These are phyloP conservation scores for Didymella lethalis DNA, from an alignment of 2,329 filamentous ascomycete genomes.

Conservation along the genomic window DNA sequence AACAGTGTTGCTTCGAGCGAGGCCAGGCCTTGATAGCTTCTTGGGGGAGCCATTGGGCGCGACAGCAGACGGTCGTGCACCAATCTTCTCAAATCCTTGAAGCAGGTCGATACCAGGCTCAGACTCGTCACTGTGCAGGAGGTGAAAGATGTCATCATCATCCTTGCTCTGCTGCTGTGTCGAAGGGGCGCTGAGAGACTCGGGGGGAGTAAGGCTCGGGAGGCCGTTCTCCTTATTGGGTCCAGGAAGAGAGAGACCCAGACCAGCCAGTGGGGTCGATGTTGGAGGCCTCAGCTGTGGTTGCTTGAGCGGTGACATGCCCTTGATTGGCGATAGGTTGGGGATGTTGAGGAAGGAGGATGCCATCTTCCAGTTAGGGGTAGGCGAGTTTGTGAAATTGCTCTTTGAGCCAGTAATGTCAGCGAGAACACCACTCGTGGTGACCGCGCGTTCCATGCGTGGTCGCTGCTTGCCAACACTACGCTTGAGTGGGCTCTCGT, in stretches of 20 bases:
- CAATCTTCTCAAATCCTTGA: slow-evolving; percentile 79
- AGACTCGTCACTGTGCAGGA: slow-evolving; percentile 66
- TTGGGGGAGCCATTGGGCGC: slow-evolving; percentile 48
- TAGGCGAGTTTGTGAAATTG: slow-evolving; percentile 51
- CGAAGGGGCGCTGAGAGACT: slow-evolving; percentile 42
- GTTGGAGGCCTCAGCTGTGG: slow-evolving; percentile 40
- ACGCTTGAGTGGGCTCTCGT: slow-evolving; percentile 72
- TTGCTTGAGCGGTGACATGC: slow-evolving; percentile 44
- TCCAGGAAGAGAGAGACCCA: slow-evolving; percentile 29
- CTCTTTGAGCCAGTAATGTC: slow-evolving; percentile 66
- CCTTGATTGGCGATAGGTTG: slow-evolving; percentile 43
- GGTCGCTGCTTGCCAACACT: slow-evolving; percentile 61
- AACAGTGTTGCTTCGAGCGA: slow-evolving; percentile 45
- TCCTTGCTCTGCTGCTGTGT: slow-evolving; percentile 44
- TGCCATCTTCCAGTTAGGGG: slow-evolving; percentile 46
- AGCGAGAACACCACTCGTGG: slow-evolving; percentile 67
- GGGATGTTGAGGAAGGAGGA: slow-evolving; percentile 50
- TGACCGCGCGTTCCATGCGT: slow-evolving; percentile 68
- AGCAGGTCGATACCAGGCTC: slow-evolving; percentile 74
- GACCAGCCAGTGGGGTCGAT: slow-evolving; percentile 33
- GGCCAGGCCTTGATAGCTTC: slow-evolving; percentile 42
- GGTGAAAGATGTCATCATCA: slow-evolving; percentile 64
- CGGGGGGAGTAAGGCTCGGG: slow-evolving; percentile 35
- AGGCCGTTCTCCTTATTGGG: slow-evolving; percentile 35
- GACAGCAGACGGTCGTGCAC: slow-evolving; percentile 50